Evolutionary conservation across 2,329 filamentous ascomycete species (phyloP), one percentile per base, ranked within the genome.

Genomic region (Microcyclospora pomicola): DNA sequence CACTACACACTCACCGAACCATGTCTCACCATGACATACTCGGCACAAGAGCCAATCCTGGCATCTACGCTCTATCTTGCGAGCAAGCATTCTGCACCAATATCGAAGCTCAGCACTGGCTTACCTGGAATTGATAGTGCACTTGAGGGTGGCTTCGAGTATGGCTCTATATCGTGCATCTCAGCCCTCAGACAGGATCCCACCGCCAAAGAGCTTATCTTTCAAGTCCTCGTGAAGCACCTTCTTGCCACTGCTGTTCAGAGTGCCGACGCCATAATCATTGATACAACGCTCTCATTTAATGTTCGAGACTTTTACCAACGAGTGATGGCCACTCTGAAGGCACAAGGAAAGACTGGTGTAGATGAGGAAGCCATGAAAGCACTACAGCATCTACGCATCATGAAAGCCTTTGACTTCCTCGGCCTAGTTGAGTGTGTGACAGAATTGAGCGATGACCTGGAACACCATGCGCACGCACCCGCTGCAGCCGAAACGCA

Each of bases 361-460:
- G 41, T 38, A 4, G 53, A 59, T 29, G 42, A 56, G n/a, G 40
- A 52, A 12, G 60, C 62, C 9, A 51, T 56, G 2, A 46, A 44
- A 13, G 39, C 61, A 4, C 55, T 72, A 0, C 65, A 65, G 16
- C 49, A 62, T 1, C 57, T 71, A 3, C 61, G 59, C 42, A 64
- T 71, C 19, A 67, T 68, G 59, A 59, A 67, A 4, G 63, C 67
- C 1, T 72, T 72, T 45, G 67, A 71, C 45, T 59, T 66, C 30
- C 56, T 61, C 7, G 68, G 68, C 0, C 44, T 71, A 16, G 51
- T 56, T 9, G 68, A 72, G 43, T 63, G 62, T 9, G 42, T 70
- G 2, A 49, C 46, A 0, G 68, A 72, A 48, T 42, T 70, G 28
- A 49, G 57, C 19, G 59, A 61, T n/a, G 53, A 37, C 1, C 40